Base-by-base conservation (phyloP, 1,284 basidiomycete species). In the Moesziomyces parantarcticus region DNA sequence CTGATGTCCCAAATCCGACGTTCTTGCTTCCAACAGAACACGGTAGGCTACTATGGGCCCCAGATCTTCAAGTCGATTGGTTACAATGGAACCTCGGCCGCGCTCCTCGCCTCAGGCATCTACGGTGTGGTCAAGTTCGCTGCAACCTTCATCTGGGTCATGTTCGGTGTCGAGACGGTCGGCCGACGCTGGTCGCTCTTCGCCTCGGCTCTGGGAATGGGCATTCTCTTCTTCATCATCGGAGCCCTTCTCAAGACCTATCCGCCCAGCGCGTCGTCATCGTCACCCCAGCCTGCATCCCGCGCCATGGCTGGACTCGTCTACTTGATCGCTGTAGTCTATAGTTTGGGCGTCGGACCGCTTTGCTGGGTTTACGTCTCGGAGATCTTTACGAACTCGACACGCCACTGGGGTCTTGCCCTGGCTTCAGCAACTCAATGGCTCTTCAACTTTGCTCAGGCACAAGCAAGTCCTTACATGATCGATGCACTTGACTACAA, bases 71-170 rank as follows among this genome's bases (percentile, higher is more conserved):
- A 79, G 58, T 77, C 79, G 60, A 79, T 85, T 63, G 76, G 84
- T 51, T 78, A 83, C 23, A 85, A 85, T 44, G 85, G 85, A 54
- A 80, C 86, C 59, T 60, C 75, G 60, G 80, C 85, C 70, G 77
- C 82, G 29, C 85, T 84, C 78, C 79, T 85, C 61, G 86, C 85
- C 64, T 85, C 85, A 58, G 85, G 86, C 79, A 86, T 86, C 74
- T 81, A 86, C 26, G 83, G 84, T 26, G 84, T 83, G 36, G 84
- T 85, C 80, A 85, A 85, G 78, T 79, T 84, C 69, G 64, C 66
- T 41, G 32, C 57, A 11, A 45, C 74, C 57, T 63, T 66, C 18
- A 42, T 73, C 42, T 66, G 58, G n/a, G 65, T 76, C 45, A 70
- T 75, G 60, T 69, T 70, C 13, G 77, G 71, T 21, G 63, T 77